Conservation (phyloP, 768 basidiomycete genomes). For the Russula virescens region DNA sequence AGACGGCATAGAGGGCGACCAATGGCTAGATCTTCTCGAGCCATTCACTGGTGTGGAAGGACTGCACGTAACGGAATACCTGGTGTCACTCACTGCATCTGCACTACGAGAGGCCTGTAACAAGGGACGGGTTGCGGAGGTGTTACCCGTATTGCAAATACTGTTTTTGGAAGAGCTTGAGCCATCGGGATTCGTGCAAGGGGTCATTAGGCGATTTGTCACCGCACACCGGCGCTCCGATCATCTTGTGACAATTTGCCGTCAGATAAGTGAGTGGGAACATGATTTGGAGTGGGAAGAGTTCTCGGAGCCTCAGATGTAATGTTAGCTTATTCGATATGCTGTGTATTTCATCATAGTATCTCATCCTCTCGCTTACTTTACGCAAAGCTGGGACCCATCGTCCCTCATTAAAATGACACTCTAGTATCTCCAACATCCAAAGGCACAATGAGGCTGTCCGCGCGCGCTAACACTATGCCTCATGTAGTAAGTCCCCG, state of each 20-base stretch:
- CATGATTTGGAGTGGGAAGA: background rate
- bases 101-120: background rate
- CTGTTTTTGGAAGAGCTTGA: background rate
- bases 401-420: too few relatives aligned
- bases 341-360: too few relatives aligned
- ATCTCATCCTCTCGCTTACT: too few relatives aligned
- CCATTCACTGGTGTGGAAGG: background rate
- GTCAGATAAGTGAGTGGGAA: background rate
- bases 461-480: too few relatives aligned
- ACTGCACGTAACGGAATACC: background rate
- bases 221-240: background rate
- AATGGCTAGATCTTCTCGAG: background rate
- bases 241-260: background rate
- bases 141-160: constrained; percentile 6
- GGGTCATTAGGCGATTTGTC: background rate
- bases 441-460: too few relatives aligned
- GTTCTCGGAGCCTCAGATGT: background rate
- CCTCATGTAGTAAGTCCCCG: too few relatives aligned
- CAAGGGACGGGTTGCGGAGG: background rate
- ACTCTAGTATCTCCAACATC: too few relatives aligned
- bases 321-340: too few relatives aligned
- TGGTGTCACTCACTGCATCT: background rate
- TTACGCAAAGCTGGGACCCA: too few relatives aligned
- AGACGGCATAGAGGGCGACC: background rate
- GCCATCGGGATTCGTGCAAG: background rate